Conservation (phyloP, 352 stramenopile species). For the Poterioochromonas sp. region DNA sequence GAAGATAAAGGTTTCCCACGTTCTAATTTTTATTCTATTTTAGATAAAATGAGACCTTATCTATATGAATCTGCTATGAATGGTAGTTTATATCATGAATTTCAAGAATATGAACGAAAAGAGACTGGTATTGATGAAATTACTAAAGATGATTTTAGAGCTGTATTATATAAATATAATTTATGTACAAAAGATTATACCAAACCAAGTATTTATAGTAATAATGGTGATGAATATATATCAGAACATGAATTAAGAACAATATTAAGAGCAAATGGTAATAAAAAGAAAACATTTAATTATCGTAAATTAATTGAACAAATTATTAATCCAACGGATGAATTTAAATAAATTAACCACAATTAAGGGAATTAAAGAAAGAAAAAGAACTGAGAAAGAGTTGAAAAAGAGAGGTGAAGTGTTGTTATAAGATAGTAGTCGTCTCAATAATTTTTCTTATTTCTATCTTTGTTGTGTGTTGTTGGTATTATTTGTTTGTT, state of each 20-base stretch:
- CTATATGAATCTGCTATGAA: conserved; percentile 1
- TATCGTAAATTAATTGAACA: conserved; percentile 26
- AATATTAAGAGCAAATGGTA: conserved; percentile 8
- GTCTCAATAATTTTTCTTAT: too few relatives aligned
- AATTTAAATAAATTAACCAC: conserved; percentile 30
- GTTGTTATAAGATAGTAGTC: too few relatives aligned
- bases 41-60: conserved; percentile 22
- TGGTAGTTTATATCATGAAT: neutral
- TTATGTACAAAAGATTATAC: neutral
- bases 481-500: too few relatives aligned
- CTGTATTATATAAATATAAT: neutral
- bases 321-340: conserved; percentile 21
- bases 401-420: too few relatives aligned
- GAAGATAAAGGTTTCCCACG: conserved; percentile 29
- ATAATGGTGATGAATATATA: too few relatives aligned
- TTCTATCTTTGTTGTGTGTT: too few relatives aligned
- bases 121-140: neutral
- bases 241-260: conserved; percentile 31
- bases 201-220: neutral
- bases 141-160: neutral
- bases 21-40: conserved; percentile 6
- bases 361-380: too few relatives aligned
- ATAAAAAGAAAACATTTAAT: neutral
- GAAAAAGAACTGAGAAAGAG: too few relatives aligned
- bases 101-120: neutral